A percentile compares a stretch with the other conserved stretches of the same genome.
phyloP scores from a whole-genome alignment of 768 basidiomycete species.

The Hericium rajendrae region DNA sequence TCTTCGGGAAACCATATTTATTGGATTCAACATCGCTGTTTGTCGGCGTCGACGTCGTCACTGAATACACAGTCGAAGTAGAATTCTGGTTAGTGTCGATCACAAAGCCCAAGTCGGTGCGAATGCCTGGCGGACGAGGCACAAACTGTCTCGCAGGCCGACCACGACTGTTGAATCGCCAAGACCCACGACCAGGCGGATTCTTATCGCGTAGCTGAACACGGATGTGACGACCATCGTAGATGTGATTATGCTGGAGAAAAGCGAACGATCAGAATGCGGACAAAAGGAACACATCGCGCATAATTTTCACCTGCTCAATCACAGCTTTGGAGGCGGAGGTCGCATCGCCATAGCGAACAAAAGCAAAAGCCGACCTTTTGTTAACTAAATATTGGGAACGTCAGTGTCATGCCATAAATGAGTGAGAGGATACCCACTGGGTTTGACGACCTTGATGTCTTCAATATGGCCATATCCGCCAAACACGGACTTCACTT shows the following conservation, averaged over 20 bases:
- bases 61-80: no score
- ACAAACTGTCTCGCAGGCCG: background rate
- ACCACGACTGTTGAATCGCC: background rate
- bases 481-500: constrained; percentile 47
- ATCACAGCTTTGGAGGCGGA: constrained; percentile 57
- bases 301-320: constrained; percentile 40
- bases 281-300: background rate
- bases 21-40: background rate
- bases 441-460: constrained; percentile 55
- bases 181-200: background rate
- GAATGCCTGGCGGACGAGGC: background rate
- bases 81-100: no score
- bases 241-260: constrained; percentile 54
- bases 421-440: constrained; percentile 30
- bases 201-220: constrained; percentile 65
- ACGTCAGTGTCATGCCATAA: background rate
- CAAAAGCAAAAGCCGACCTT: constrained; percentile 69
- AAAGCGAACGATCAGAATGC: constrained; percentile 2
- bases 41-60: no score
- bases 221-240: constrained; percentile 63
- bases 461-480: constrained; percentile 56
- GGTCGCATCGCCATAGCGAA: constrained; percentile 57
- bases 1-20: background rate
- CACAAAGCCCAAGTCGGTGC: background rate
- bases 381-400: constrained; percentile 38